A percentile compares a stretch with the other conserved stretches of the same genome.
Conservation (phyloP, 371 early-diverging fungal species). For the Funneliformis caledonium region DNA sequence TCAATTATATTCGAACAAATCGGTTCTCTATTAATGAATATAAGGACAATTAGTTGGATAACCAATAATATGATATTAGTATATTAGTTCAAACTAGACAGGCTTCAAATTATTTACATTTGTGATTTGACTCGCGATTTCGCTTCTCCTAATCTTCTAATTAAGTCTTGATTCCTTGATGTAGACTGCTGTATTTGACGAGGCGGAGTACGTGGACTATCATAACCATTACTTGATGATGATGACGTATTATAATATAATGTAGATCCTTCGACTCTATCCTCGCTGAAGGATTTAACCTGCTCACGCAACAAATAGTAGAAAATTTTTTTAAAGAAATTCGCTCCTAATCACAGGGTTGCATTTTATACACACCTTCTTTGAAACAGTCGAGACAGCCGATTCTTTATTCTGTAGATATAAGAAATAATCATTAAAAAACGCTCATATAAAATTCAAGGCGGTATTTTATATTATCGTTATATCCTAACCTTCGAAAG, state of each 20-base stretch:
- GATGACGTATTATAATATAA: too few relatives aligned
- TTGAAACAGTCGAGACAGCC: background rate
- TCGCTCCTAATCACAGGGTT: constrained; percentile 15
- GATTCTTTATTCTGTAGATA: too few relatives aligned
- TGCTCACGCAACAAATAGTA: constrained; percentile 30
- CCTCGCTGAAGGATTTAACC: background rate
- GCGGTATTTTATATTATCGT: background rate
- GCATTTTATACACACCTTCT: background rate
- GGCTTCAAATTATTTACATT: background rate
- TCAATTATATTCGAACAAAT: constrained; percentile 30
- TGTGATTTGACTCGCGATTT: background rate
- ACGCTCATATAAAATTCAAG: too few relatives aligned
- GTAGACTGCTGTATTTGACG: constrained; percentile 26
- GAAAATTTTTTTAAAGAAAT: constrained; percentile 24
- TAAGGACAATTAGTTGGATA: background rate
- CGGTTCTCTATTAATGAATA: constrained; percentile 18
- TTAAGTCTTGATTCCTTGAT: constrained; percentile 15
- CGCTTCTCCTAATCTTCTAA: background rate
- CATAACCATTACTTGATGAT: background rate
- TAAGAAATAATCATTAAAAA: too few relatives aligned
- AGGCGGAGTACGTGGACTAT: constrained; percentile 15
- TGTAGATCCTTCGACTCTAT: background rate
- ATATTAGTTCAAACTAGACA: background rate
- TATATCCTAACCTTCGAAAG: background rate
- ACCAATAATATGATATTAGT: constrained; percentile 10